Base-by-base conservation (phyloP, 495 filamentous ascomycete species). In the Tuber aestivum region DNA sequence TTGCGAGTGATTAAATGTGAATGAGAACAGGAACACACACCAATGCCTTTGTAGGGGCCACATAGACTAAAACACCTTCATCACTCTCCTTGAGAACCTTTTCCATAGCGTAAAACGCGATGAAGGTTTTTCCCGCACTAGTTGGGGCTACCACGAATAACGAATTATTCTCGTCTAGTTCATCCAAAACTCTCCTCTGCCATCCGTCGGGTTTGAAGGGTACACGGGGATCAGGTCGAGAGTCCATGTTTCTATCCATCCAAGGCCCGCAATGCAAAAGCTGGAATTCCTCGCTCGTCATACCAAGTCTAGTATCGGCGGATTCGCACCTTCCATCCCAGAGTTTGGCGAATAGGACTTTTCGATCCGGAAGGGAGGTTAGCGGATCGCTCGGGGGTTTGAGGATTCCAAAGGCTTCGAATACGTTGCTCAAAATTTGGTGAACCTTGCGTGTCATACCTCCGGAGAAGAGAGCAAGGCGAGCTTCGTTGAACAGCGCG, bases 11-110 rank as follows among this genome's bases (percentile, higher is more conserved):
- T 71, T 32, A 12, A 1, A 14, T 7, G 71, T 80, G 77, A 70
- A 10, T 16, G 12, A 21, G 40, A 45, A n/a, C 35, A 41, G 23
- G 40, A 50, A 78, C 75, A 16, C 75, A 16, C 78, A 81, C 92
- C 23, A 94, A 83, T 7, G 92, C 92, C 83, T 94, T 94, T 0
- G 92, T 94, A 0, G 92, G 92, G 4, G 92, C 92, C 37, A 94
- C 90, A 81, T 94, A 94, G 3, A 94, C 90, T 6, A 94, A 80
- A 18, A 94, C 86, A n/a, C 88, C 89, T 48, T 93, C 88, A 78
- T 93, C 87, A 77, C 88, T 87, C 14, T 86, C 86, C 77, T 91
- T 84, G 37, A 94, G 85, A 20, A 94, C 68, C 48, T 93, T 89
- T 78, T 90, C 89, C 89, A 94, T 94, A 0, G 92, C 92, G 79